Evolutionary conservation across 2,329 filamentous ascomycete genomes (phyloP).

Genomic region (Ophiocordyceps australis): DNA sequence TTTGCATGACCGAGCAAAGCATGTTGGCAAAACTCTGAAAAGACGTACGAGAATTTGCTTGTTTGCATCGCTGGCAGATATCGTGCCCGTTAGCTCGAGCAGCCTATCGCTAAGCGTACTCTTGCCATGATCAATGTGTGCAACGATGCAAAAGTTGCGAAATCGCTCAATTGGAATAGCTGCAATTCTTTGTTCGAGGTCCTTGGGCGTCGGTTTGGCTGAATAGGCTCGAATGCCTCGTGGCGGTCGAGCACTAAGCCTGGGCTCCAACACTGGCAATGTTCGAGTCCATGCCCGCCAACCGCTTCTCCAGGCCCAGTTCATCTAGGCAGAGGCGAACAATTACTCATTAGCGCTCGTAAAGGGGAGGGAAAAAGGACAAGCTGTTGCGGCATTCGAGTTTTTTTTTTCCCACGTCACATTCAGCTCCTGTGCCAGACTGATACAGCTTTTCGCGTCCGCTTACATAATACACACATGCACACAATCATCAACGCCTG

Average conservation of each 20-base stretch:
- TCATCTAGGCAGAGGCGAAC: conserved; percentile 15
- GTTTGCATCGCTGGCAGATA: conserved; percentile 60
- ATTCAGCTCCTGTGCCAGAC: too few species aligned
- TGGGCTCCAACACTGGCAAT: too few species aligned
- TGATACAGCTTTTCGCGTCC: too few species aligned
- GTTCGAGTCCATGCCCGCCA: conserved; percentile 18
- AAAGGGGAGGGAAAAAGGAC: too few species aligned
- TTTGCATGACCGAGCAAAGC: too few species aligned
- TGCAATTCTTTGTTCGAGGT: conserved; percentile 36
- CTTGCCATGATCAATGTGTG: conserved; percentile 97
- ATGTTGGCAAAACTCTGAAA: too few species aligned
- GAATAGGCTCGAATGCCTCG: conserved; percentile 2
- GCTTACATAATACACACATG: too few species aligned
- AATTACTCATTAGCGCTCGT: too few species aligned
- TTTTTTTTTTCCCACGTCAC: too few species aligned
- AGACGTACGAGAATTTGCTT: conserved; percentile 64
- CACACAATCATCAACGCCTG: too few species aligned
- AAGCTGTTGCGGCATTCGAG: too few species aligned
- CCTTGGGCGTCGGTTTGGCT: conserved; percentile 11
- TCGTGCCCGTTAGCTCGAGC: conserved; percentile 87
- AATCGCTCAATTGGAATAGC: conserved; percentile 63
- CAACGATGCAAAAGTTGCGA: conserved; percentile 96
- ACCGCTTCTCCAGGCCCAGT: conserved; percentile 15
- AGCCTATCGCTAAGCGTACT: conserved; percentile 86
- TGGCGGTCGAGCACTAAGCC: conserved; percentile 1